Evolutionary conservation across 202 grass and related monocot species (phyloP).

Genomic region (Carex sylvatica): DNA sequence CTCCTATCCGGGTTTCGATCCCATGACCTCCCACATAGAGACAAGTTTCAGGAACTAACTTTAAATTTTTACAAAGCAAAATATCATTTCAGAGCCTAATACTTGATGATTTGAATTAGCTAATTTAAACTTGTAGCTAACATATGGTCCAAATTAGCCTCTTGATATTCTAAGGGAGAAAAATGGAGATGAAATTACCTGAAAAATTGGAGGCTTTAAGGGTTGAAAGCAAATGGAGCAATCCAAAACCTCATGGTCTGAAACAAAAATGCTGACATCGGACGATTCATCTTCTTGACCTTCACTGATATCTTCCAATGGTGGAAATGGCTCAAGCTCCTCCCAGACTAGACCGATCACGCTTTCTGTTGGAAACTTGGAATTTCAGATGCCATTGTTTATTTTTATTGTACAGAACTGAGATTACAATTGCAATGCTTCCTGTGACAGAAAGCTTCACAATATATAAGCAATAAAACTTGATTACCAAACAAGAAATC

Average conservation of each 20-base stretch:
- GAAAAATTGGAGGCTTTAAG: conserved; percentile 27
- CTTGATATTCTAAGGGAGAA: background rate
- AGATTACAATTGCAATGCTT: background rate
- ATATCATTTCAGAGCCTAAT: too few species aligned
- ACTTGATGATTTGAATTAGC: too few species aligned
- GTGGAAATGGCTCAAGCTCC: background rate
- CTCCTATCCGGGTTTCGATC: too few species aligned
- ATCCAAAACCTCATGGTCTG: conserved; percentile 21
- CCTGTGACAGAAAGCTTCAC: background rate
- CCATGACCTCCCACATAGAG: too few species aligned
- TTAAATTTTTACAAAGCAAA: background rate
- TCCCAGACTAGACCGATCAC: background rate
- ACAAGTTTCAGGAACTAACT: too few species aligned
- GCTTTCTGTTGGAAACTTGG: background rate
- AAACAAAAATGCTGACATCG: conserved; percentile 4
- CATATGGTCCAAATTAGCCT: background rate
- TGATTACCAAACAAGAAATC: background rate
- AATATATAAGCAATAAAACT: background rate
- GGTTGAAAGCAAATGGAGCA: conserved; percentile 20
- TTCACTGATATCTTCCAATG: background rate
- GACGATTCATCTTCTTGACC: background rate
- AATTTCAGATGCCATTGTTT: background rate
- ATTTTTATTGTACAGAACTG: background rate
- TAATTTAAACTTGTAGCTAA: background rate
- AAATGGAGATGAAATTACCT: background rate